Base-by-base conservation (phyloP, 2,329 filamentous ascomycete genomes). In the Trichoderma koningiopsis region DNA sequence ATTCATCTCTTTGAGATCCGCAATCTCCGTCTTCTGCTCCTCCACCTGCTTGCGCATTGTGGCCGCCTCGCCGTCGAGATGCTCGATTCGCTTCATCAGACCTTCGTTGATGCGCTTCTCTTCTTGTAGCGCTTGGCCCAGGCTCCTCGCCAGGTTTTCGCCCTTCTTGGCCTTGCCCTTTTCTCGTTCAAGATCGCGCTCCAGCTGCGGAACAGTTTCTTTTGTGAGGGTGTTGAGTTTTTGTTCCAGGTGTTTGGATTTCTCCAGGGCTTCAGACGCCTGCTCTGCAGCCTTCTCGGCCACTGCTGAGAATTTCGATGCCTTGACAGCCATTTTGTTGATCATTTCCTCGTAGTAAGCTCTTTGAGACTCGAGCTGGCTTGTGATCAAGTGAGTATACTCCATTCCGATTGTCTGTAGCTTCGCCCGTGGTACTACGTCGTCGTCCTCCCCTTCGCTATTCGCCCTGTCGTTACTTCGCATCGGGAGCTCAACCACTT, bases 281-380 rank as follows among this genome's bases (percentile, higher is more conserved):
- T 83, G 82, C 0, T 78, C 77, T 0, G 82, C 81, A 0, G 92
- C 90, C 59, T 84, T 84, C 71, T 92, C 89, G 0, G 92, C 92
- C 0, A 87, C 84, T 0, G 88, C 84, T 0, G 88, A 85, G 0
- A 94, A 93, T 75, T 91, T 88, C 1, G 90, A 87, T 0, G 94
- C 94, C 81, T 98, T 98, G 79, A 97, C 93, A 0, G 91, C 94
- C 0, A 93, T 93, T 72, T 96, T 93, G 75, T 90, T 91, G 64
- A 99, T 87, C 78, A 97, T 89, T 74, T 97, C 95, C 78, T 98
- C 95, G 74, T 97, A 99, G 80, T 98, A 99, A 0, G 92, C 86
- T 11, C 96, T 88, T 78, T 99, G 96, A 55, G 91, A 94, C 77
- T 98, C 96, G 2, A 99, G 88, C 77, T 99, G 96, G 70, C 91